A percentile compares a stretch with the other conserved stretches of the same genome.
Conservation (phyloP, 1,139 yeast genomes). For the Geotrichum aggregatum region DNA sequence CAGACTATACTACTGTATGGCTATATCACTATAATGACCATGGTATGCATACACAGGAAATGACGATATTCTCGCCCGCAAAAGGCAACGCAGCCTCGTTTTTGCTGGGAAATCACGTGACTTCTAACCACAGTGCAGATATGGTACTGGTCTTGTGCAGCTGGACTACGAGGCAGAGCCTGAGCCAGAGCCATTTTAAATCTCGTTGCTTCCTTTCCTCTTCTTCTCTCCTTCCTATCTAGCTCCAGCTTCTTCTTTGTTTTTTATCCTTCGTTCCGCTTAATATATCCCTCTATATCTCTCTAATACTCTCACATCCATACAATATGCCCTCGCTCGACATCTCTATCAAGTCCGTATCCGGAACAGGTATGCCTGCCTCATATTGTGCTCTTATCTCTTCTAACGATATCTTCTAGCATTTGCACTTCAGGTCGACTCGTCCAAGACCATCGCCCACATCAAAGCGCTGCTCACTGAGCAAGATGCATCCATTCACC, state of each 20-base stretch:
- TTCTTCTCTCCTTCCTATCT: neutral
- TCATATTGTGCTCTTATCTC: neutral
- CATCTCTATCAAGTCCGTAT: conserved; percentile 19
- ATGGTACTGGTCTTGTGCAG: neutral
- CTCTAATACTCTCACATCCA: neutral
- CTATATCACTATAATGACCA: too few relatives aligned
- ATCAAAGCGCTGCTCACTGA: conserved; percentile 17
- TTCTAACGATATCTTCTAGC: neutral
- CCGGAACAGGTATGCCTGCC: conserved; percentile 16
- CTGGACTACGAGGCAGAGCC: neutral
- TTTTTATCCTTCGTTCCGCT: neutral
- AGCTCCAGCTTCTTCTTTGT: neutral
- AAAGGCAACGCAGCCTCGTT: too few relatives aligned
- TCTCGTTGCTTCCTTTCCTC: neutral
- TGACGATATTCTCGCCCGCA: too few relatives aligned
- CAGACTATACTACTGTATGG: too few relatives aligned
- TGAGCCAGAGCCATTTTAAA: neutral
- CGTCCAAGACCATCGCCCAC: conserved; percentile 19
- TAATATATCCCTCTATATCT: neutral
- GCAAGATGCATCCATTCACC: conserved; percentile 18
- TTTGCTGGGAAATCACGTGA: too few relatives aligned
- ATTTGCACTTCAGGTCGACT: neutral
- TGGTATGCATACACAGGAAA: too few relatives aligned
- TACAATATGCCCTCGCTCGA: conserved; percentile 7
- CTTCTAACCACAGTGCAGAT: too few relatives aligned